phyloP scores from a whole-genome alignment of 2,329 filamentous ascomycete species.

The Phialophora macrospora region DNA sequence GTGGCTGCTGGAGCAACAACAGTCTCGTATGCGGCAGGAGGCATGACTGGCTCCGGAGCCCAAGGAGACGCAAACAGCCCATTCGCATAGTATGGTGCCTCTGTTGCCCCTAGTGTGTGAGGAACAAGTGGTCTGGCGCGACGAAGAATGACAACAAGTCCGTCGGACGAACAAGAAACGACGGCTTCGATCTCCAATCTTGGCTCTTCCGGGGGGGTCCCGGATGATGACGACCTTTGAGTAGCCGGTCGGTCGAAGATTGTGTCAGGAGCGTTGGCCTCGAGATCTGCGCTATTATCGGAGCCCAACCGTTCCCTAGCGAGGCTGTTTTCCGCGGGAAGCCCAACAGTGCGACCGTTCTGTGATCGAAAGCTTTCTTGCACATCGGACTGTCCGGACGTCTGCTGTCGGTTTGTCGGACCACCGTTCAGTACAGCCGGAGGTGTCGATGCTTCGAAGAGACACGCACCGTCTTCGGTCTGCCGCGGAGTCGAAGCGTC shows the following conservation, averaged over 20 bases:
- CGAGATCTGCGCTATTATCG: constrained; percentile 51
- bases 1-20: constrained; percentile 44
- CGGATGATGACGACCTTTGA: constrained; percentile 36
- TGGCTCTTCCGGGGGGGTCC: constrained; percentile 25
- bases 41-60: constrained; percentile 68
- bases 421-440: neutral
- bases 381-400: neutral
- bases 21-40: constrained; percentile 32
- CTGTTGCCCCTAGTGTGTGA: constrained; percentile 56
- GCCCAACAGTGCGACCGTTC: neutral
- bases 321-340: neutral
- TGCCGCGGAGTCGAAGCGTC: constrained; percentile 28
- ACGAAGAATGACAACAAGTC: constrained; percentile 79
- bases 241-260: constrained; percentile 51
- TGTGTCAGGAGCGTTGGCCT: constrained; percentile 47
- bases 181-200: constrained; percentile 81
- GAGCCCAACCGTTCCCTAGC: constrained; percentile 41
- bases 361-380: neutral
- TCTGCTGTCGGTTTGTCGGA: neutral
- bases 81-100: constrained; percentile 55
- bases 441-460: neutral
- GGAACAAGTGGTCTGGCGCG: constrained; percentile 74
- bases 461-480: constrained; percentile 3
- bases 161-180: constrained; percentile 89
- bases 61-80: constrained; percentile 81